These are phyloP conservation scores for Stephania cephalantha DNA, from an alignment of 164 flowering plant genomes.

Conservation along the genomic window DNA sequence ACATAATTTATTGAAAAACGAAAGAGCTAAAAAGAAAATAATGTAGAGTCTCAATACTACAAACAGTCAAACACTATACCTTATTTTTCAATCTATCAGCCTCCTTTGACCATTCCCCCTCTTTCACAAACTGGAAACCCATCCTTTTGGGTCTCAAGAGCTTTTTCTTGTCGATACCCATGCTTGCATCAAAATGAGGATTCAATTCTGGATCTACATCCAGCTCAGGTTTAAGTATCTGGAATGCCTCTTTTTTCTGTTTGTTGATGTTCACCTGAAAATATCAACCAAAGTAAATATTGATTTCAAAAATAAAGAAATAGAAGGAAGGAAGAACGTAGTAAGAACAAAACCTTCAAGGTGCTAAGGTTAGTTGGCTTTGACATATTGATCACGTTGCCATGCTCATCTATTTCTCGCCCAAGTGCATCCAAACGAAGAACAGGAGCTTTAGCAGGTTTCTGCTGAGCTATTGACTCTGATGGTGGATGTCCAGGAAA, in stretches of 20 bases:
- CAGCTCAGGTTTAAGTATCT: conserved; percentile 88
- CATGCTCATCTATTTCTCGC: conserved; percentile 95
- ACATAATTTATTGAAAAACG: too few relatives aligned
- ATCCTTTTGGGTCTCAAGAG: conserved; percentile 85
- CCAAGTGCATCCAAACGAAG: conserved; percentile 95
- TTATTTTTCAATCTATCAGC: conserved; percentile 77
- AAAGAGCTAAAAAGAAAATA: too few relatives aligned
- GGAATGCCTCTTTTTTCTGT: conserved; percentile 94
- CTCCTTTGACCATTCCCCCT: conserved; percentile 93
- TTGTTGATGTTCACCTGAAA: conserved; percentile 96
- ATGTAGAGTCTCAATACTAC: neutral
- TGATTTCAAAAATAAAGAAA: conserved; percentile 6
- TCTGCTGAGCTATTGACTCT: conserved; percentile 51
- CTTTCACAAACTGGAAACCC: conserved; percentile 94
- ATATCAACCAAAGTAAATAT: conserved; percentile 12
- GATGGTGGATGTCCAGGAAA: conserved; percentile 71
- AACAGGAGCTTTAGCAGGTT: conserved; percentile 93
- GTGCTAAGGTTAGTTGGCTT: conserved; percentile 82
- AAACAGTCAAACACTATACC: conserved; percentile 54
- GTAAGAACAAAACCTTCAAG: conserved; percentile 57
- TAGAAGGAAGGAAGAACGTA: conserved; percentile 1
- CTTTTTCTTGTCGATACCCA: conserved; percentile 86
- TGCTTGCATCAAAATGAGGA: conserved; percentile 74
- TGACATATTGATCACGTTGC: conserved; percentile 75
- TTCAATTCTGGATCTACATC: conserved; percentile 82